These are phyloP conservation scores for Bauhinia variegata DNA, from an alignment of 306 rosid genomes.

Conservation along the genomic window DNA sequence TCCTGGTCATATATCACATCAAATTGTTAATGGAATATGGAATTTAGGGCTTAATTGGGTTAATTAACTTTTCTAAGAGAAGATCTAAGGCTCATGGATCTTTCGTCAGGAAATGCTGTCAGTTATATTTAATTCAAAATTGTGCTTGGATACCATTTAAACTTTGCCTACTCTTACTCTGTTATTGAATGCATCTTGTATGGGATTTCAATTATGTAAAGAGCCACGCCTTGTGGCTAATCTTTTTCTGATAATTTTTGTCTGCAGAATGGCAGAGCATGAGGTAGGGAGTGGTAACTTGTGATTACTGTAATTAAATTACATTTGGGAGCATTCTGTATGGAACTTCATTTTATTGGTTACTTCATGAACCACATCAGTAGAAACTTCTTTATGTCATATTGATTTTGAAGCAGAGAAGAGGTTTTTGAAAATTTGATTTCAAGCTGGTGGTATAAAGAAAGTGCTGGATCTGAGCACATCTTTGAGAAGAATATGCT, in stretches of 20 bases:
- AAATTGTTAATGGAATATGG: no score
- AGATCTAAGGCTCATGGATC: no score
- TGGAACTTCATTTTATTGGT: conserved; percentile 14
- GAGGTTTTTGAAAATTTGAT: conserved; percentile 40
- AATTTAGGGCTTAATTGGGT: no score
- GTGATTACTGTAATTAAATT: conserved; percentile 34
- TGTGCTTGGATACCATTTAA: no score
- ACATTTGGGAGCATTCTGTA: conserved; percentile 18
- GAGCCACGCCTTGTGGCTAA: neutral
- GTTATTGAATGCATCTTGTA: neutral
- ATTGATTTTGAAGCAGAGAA: no score
- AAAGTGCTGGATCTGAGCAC: conserved; percentile 26
- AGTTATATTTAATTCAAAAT: no score
- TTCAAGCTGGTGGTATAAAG: conserved; percentile 45
- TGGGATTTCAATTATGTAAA: neutral
- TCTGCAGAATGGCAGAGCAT: conserved; percentile 39
- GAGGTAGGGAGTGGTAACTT: conserved; percentile 28
- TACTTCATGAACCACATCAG: conserved; percentile 28
- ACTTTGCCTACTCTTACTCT: no score
- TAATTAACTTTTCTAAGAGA: no score
- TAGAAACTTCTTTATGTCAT: conserved; percentile 6
- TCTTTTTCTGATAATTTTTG: conserved; percentile 14
- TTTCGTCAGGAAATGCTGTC: no score
- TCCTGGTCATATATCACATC: no score
- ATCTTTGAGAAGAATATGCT: conserved; percentile 32